Evolutionary conservation across 2,329 filamentous ascomycete species (phyloP), one percentile per base, ranked within the genome.

Genomic region (Cercospora berteroae): DNA sequence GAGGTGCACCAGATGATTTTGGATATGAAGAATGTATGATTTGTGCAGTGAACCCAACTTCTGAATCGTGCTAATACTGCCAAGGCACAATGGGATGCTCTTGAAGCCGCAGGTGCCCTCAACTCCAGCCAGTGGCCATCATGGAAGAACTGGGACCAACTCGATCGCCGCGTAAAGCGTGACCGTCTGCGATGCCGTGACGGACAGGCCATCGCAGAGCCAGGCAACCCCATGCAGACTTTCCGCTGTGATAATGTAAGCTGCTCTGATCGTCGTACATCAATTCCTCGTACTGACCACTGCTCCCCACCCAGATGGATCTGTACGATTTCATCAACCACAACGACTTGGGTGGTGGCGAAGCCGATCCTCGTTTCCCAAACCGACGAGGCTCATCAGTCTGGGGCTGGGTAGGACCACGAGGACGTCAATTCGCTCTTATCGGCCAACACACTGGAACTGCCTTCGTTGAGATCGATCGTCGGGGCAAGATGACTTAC

Each of bases 371-470:
- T 18, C 65, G 68, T 10, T 70, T 62, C 52, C 70, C 66, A n/a
- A 79, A 78, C 10, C 75, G 79, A 12, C 72, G 76, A 27, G 80
- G 80, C 61, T 80, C 80, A 70, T 78, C 80, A 66, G 84, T 83
- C 0, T 86, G 84, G 84, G 85, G 84, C 2, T 87, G 85, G 85
- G 84, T 83, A 0, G 83, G 83, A 13, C 77, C 78, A 2, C 78
- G 82, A 56, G 84, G 84, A 36, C 83, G 85, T 27, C 85, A 87
- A 68, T 85, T 87, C 61, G 80, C 83, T 57, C 83, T 83, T 63
- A 83, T 87, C 66, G 84, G 83, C 0, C 85, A 87, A 70, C 80
- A 80, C 44, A 84, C 86, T 69, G 85, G 85, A 10, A 80, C 84
- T 25, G 83, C 84, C 3, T 86, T 87, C 71, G 81, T 82, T 44